Percentiles rank a stretch among this genome's conserved stretches.
phyloP scores from a whole-genome alignment of 805 yeast genomes.

The Starmerella vitae region DNA sequence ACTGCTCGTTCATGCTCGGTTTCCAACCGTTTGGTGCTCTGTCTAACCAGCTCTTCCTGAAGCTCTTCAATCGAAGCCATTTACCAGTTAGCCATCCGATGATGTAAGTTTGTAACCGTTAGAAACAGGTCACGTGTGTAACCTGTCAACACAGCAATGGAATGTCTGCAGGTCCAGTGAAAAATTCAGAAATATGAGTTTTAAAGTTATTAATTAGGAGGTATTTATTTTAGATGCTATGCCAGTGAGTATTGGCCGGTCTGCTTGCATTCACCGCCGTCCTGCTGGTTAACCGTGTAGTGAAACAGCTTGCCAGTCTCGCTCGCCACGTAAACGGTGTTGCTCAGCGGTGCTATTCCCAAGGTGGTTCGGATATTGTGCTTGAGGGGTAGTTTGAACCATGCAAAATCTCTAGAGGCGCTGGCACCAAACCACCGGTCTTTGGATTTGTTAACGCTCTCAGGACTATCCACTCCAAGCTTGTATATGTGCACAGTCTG shows the following conservation, averaged over 20 bases:
- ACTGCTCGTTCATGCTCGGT: conserved; percentile 24
- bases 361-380: conserved; percentile 27
- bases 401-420: conserved; percentile 73
- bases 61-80: conserved; percentile 15
- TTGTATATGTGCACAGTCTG: conserved; percentile 83
- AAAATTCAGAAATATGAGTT: no score
- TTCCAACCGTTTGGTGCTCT: conserved; percentile 24
- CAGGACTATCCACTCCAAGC: conserved; percentile 4
- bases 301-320: conserved; percentile 69
- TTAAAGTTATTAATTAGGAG: no score
- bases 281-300: conserved; percentile 65
- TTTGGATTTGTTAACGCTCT: conserved; percentile 2
- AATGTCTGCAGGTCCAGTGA: not conserved
- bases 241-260: conserved; percentile 40
- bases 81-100: not conserved
- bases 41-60: conserved; percentile 17
- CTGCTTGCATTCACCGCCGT: conserved; percentile 89
- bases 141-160: not conserved
- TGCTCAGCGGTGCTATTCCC: conserved; percentile 27
- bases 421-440: conserved; percentile 31
- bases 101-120: no score
- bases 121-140: not conserved
- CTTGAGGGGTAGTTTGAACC: conserved; percentile 50
- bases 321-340: conserved; percentile 45
- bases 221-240: not conserved